phyloP scores from a whole-genome alignment of 1,139 yeast species.

The Yamadazyma epiphylla region DNA sequence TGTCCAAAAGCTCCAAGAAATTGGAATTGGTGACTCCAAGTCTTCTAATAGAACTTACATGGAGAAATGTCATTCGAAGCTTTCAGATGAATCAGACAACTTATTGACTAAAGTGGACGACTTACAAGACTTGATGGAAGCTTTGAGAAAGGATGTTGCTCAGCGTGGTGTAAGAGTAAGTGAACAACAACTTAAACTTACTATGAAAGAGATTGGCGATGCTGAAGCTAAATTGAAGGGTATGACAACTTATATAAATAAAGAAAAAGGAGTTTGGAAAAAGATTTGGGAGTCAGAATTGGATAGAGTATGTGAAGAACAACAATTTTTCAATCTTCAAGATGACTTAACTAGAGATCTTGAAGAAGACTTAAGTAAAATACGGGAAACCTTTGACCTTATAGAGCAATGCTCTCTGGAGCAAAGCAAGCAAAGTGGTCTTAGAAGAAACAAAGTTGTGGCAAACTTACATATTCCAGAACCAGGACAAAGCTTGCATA shows the following conservation, averaged over 20 bases:
- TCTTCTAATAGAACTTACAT: constrained; percentile 63
- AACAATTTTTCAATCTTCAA: constrained; percentile 85
- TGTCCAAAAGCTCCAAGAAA: constrained; percentile 46
- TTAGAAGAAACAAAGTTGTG: constrained; percentile 33
- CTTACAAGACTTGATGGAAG: constrained; percentile 87
- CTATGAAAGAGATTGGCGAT: constrained; percentile 58
- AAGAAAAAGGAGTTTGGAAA: constrained; percentile 84
- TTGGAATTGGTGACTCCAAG: constrained; percentile 36
- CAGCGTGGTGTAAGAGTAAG: constrained; percentile 85
- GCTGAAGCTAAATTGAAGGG: constrained; percentile 52
- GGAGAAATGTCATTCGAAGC: constrained; percentile 69
- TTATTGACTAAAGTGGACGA: constrained; percentile 83
- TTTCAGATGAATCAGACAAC: constrained; percentile 73
- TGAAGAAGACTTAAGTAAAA: constrained; percentile 74
- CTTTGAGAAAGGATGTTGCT: constrained; percentile 86
- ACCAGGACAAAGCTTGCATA: constrained; percentile 63
- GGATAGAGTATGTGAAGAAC: constrained; percentile 89
- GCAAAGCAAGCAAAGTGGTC: constrained; percentile 45
- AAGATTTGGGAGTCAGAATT: constrained; percentile 90
- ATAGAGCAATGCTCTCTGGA: constrained; percentile 83
- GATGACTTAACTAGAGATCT: constrained; percentile 81
- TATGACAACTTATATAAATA: constrained; percentile 59
- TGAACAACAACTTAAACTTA: constrained; percentile 64
- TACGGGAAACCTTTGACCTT: constrained; percentile 74
- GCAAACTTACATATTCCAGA: constrained; percentile 49